Percentiles rank a stretch among this genome's conserved stretches.
Evolutionary conservation across 768 basidiomycete species (phyloP).

Genomic region (Amyloporia xantha): DNA sequence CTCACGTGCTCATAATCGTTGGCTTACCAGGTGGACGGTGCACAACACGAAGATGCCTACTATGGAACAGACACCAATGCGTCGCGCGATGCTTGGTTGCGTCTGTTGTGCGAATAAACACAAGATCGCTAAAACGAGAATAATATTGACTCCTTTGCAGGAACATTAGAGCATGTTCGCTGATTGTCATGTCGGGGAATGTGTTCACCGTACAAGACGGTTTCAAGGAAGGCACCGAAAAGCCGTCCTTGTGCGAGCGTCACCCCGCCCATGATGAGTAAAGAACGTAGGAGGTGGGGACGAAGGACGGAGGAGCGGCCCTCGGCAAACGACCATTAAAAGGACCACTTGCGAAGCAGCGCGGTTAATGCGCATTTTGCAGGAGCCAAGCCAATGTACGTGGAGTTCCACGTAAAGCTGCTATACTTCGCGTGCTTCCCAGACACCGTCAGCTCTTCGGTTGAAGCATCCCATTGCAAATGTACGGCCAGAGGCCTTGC

Average conservation of each 20-base stretch:
- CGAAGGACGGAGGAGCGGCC: too few species aligned
- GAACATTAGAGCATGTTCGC: too few species aligned
- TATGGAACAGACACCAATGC: not conserved
- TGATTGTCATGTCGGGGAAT: too few species aligned
- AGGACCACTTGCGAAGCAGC: too few species aligned
- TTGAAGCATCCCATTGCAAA: too few species aligned
- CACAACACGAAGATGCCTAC: not conserved
- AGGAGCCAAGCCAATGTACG: too few species aligned
- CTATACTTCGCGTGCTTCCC: too few species aligned
- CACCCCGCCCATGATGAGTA: not conserved
- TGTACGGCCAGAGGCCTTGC: too few species aligned
- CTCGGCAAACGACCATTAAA: too few species aligned
- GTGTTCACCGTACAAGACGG: not conserved
- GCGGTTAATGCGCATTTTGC: too few species aligned
- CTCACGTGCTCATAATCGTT: not conserved
- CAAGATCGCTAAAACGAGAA: not conserved
- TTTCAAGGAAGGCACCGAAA: not conserved
- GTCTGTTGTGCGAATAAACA: not conserved
- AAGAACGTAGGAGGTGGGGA: not conserved
- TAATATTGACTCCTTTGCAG: not conserved
- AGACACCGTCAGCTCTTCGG: too few species aligned
- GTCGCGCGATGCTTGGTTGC: not conserved
- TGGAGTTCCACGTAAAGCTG: too few species aligned
- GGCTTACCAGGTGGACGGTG: not conserved
- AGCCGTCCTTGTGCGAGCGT: not conserved